Base-by-base conservation (phyloP, 768 basidiomycete species). In the Amanita brunnescens region DNA sequence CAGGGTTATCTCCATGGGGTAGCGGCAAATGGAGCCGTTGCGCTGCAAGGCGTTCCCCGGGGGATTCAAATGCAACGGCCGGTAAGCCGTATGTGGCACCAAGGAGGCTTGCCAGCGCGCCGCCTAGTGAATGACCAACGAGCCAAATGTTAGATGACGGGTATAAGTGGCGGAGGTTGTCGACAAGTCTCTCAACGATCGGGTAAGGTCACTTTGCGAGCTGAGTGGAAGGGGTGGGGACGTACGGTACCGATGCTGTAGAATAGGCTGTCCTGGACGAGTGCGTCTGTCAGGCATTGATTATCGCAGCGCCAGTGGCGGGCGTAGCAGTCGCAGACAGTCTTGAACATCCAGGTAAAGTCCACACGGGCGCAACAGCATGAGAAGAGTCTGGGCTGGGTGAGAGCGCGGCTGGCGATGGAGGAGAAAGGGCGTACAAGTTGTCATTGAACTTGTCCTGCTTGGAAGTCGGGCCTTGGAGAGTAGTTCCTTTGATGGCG, bases 371-470 rank as follows among this genome's bases (percentile, higher is more conserved):
- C 94, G 59, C 95, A 98, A 63, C 95, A 97, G 67, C 95, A 98
- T 0, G 92, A 88, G 61, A 89, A 91, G 14, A 91, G 65, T 42
- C 72, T 72, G 47, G 23, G 41, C 29, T 42, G 30, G 47, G 16
- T 35, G 41, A 47, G 14, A 34, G 8, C 14, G 18, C 7, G 3
- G 32, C 30, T 24, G 45, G 32, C 41, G n/a, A 30, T 41, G n/a
- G 12, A 35, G 30, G 35, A 12, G n/a, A 23, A 24, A 2, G 32
- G 8, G 16, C 70, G 14, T 51, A 76, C 64, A 90, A 59, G 59
- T 91, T 91, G 66, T 96, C 94, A 65, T 97, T 97, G 62, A 84
- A 84, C 69, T 91, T 94, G 69, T 98, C 95, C 60, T 86, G 82
- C 70, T 80, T 87, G 46, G 88, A 87, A 10, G 95, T 95, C 12